A percentile compares a stretch with the other conserved stretches of the same genome.
phyloP scores from a whole-genome alignment of 139 green algal species.

The Chlamydomonas schloesseri region DNA sequence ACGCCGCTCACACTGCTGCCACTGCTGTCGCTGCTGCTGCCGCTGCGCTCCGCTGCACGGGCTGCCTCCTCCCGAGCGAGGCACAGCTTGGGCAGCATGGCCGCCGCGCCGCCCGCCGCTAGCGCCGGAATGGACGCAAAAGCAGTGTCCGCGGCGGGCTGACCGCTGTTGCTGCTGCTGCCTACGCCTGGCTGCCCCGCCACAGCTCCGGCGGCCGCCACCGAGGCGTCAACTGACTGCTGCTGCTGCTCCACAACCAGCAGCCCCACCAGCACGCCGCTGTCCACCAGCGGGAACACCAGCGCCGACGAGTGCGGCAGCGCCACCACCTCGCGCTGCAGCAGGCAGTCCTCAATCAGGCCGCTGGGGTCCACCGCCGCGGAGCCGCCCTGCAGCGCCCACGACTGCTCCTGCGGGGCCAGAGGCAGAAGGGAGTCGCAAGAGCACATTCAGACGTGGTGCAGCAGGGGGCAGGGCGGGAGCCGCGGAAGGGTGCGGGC shows the following conservation, averaged over 20 bases:
- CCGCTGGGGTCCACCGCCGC: slow-evolving; percentile 13
- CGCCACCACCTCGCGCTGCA: slow-evolving; percentile 67
- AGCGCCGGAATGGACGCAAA: no score
- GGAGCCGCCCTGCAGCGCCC: slow-evolving; percentile 40
- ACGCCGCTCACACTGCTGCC: background rate
- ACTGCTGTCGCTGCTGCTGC: background rate
- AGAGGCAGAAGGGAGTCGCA: background rate
- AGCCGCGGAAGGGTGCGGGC: no score
- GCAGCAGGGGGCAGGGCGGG: background rate
- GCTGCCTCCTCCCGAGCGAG: background rate
- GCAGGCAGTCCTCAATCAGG: slow-evolving; percentile 65
- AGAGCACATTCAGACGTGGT: no score
- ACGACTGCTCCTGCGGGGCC: slow-evolving; percentile 26
- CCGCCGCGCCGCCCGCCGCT: background rate
- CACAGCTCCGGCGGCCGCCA: slow-evolving; percentile 24
- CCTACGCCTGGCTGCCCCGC: background rate
- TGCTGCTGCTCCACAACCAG: slow-evolving; percentile 62
- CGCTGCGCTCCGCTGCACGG: no score
- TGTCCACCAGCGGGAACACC: slow-evolving; percentile 71
- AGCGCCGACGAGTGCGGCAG: slow-evolving; percentile 67
- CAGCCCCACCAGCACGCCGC: slow-evolving; percentile 70
- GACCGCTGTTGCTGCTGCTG: background rate
- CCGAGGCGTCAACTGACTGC: background rate
- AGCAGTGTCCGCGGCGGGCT: no score
- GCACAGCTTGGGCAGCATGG: slow-evolving; percentile 1